These are phyloP conservation scores for Aspergillus terreus DNA, from an alignment of 2,329 filamentous ascomycete species.

Conservation along the genomic window DNA sequence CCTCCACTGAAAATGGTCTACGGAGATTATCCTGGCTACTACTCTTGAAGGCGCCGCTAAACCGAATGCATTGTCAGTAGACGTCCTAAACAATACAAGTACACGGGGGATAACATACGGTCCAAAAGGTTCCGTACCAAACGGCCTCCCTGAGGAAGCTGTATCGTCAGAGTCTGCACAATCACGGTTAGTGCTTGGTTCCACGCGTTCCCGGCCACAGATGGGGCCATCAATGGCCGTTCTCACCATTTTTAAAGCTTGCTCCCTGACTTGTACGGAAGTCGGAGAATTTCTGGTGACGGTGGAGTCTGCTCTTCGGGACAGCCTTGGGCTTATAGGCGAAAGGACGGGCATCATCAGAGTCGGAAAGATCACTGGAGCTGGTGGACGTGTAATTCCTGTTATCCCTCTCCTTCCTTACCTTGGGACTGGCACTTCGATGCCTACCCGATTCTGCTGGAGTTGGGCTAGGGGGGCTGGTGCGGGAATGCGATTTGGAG, in stretches of 20 bases:
- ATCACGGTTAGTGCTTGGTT: neutral
- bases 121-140: slow-evolving; percentile 8
- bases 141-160: slow-evolving; percentile 20
- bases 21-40: slow-evolving; percentile 32
- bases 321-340: slow-evolving; percentile 38
- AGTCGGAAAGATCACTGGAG: slow-evolving; percentile 36
- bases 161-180: slow-evolving; percentile 26
- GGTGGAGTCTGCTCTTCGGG: slow-evolving; percentile 36
- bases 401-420: slow-evolving; percentile 27
- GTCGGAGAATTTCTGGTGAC: slow-evolving; percentile 26
- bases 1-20: slow-evolving; percentile 40
- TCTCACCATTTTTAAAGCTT: slow-evolving; percentile 30
- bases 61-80: slow-evolving; percentile 7
- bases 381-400: slow-evolving; percentile 35
- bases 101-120: slow-evolving; percentile 6
- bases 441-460: slow-evolving; percentile 30
- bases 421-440: slow-evolving; percentile 43
- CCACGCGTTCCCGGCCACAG: slow-evolving; percentile 1
- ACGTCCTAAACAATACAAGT: neutral
- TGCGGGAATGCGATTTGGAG: slow-evolving; percentile 29
- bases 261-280: slow-evolving; percentile 21
- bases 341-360: slow-evolving; percentile 16
- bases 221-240: slow-evolving; percentile 6
- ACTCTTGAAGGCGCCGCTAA: slow-evolving; percentile 23
- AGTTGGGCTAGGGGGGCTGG: slow-evolving; percentile 34